Conservation (phyloP, 2,329 filamentous ascomycete genomes). For the Penicillium sp. region DNA sequence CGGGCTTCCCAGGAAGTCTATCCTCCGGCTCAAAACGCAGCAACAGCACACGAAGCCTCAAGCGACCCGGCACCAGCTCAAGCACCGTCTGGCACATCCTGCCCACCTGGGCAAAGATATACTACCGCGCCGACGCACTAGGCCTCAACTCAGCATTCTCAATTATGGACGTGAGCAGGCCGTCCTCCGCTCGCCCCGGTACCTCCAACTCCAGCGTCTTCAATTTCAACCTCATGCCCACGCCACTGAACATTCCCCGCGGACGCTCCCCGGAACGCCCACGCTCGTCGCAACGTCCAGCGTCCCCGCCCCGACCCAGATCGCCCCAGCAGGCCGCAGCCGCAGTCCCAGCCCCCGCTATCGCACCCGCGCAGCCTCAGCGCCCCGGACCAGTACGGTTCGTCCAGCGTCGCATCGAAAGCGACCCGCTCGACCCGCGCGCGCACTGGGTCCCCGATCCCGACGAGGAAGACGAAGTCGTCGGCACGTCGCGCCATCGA, state of each 20-base stretch:
- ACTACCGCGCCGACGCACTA: constrained; percentile 69
- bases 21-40: constrained; percentile 46
- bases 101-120: constrained; percentile 59
- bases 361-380: neutral
- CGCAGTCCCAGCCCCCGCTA: neutral
- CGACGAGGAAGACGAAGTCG: constrained; percentile 23
- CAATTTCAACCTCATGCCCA: constrained; percentile 34
- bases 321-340: neutral
- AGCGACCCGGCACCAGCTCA: constrained; percentile 46
- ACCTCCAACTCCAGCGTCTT: constrained; percentile 36
- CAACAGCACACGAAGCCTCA: constrained; percentile 40
- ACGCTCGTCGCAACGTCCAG: constrained; percentile 6
- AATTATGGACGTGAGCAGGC: constrained; percentile 35
- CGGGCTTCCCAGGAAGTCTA: constrained; percentile 41
- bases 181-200: constrained; percentile 32
- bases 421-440: constrained; percentile 45
- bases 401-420: constrained; percentile 27
- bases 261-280: constrained; percentile 20
- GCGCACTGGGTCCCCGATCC: constrained; percentile 45
- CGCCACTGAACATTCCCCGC: constrained; percentile 31
- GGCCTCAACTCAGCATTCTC: constrained; percentile 50
- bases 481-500: constrained; percentile 41
- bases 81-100: constrained; percentile 48
- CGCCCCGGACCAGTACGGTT: constrained; percentile 14
- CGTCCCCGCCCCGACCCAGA: constrained; percentile 5